Evolutionary conservation across 2,329 filamentous ascomycete genomes (phyloP).

Genomic region (Orbilia quercus): DNA sequence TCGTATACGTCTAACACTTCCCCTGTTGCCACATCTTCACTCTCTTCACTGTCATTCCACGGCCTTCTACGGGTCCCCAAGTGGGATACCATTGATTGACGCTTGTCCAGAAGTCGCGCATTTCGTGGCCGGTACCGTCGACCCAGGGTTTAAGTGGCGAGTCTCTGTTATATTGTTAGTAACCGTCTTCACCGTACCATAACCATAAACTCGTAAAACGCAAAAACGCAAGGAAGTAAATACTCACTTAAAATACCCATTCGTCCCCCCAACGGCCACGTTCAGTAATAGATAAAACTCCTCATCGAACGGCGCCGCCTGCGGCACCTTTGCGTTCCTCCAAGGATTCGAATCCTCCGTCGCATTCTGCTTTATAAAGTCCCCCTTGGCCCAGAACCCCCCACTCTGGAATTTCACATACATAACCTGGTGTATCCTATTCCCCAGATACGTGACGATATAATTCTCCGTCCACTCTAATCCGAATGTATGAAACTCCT

Average conservation of each 20-base stretch:
- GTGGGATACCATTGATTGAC: slow-evolving; percentile 47
- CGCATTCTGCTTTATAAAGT: slow-evolving; percentile 64
- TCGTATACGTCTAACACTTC: slow-evolving; percentile 26
- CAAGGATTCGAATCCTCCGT: slow-evolving; percentile 66
- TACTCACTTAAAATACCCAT: slow-evolving; percentile 62
- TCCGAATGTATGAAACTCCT: slow-evolving; percentile 68
- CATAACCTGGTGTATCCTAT: slow-evolving; percentile 51
- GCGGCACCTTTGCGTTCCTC: slow-evolving; percentile 62
- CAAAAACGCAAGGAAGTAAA: background rate
- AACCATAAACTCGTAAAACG: too few relatives aligned
- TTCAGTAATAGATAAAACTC: slow-evolving; percentile 68
- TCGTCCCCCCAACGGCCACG: slow-evolving; percentile 67
- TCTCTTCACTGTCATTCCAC: slow-evolving; percentile 42
- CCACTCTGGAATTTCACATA: slow-evolving; percentile 57
- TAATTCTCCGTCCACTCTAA: slow-evolving; percentile 58
- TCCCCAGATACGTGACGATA: slow-evolving; percentile 45
- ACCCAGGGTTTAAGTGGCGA: slow-evolving; percentile 37
- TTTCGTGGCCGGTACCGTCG: slow-evolving; percentile 32
- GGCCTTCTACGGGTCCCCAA: slow-evolving; percentile 31
- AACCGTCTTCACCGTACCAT: background rate
- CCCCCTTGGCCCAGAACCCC: slow-evolving; percentile 64
- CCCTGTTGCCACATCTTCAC: slow-evolving; percentile 51
- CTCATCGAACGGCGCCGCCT: slow-evolving; percentile 68
- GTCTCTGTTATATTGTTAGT: slow-evolving; percentile 19
- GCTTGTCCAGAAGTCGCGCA: slow-evolving; percentile 44